Percentiles rank a stretch among this genome's conserved stretches.
Conservation (phyloP, 139 green algal species). For the Chlorella sp. region DNA sequence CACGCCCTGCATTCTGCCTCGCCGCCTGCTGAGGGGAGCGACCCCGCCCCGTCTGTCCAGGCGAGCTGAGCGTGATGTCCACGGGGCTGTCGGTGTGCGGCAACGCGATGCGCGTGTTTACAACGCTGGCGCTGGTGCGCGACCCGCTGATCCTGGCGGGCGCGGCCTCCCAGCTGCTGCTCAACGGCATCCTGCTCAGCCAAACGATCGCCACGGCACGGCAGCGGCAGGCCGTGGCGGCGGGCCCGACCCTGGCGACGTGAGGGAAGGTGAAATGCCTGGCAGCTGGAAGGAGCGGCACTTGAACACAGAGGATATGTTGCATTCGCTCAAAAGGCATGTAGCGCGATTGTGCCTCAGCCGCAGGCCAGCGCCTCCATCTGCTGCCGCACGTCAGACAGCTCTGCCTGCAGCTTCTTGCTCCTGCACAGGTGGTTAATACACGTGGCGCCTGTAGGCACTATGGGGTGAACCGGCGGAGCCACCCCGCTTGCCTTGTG, state of each 20-base stretch:
- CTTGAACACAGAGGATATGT: not conserved
- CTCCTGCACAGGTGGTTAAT: too few species aligned
- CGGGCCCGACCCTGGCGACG: not conserved
- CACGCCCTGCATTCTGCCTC: too few species aligned
- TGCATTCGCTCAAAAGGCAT: not conserved
- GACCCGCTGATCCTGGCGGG: slow-evolving; percentile 51
- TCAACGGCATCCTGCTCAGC: slow-evolving; percentile 39
- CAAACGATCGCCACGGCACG: slow-evolving; percentile 28
- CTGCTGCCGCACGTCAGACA: not conserved
- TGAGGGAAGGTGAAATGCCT: not conserved
- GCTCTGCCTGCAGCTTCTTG: not conserved
- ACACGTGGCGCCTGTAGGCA: too few species aligned
- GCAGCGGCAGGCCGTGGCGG: not conserved
- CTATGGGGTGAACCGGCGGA: too few species aligned
- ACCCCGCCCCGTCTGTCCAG: too few species aligned
- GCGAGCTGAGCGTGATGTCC: slow-evolving; percentile 65
- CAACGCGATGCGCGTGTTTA: slow-evolving; percentile 72
- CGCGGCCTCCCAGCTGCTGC: slow-evolving; percentile 10
- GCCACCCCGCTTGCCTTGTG: too few species aligned
- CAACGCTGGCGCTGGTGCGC: slow-evolving; percentile 69
- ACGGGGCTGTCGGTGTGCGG: slow-evolving; percentile 71
- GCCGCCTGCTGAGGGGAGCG: too few species aligned
- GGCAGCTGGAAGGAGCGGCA: too few species aligned
- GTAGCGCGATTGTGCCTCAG: not conserved
- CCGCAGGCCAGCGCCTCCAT: not conserved